A percentile compares a stretch with the other conserved stretches of the same genome.
These are phyloP conservation scores for Rubia peregrina DNA, from an alignment of 305 asterid species.

Conservation along the genomic window DNA sequence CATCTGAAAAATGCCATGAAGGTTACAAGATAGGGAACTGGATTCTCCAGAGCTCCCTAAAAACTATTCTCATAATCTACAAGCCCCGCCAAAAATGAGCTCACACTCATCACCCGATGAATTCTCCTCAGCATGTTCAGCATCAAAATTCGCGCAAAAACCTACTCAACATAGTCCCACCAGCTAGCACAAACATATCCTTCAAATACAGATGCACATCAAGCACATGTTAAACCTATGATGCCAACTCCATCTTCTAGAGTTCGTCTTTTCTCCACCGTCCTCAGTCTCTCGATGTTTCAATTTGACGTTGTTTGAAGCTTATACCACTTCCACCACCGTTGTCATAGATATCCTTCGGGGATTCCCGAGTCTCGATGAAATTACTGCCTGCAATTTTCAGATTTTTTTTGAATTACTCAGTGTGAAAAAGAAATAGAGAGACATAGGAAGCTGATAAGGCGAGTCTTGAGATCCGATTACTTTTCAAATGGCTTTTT, in stretches of 20 bases:
- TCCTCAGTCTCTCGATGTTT: too few species aligned
- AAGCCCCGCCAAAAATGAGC: conserved; percentile 54
- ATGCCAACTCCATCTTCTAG: conserved; percentile 42
- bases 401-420: too few species aligned
- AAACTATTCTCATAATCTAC: conserved; percentile 83
- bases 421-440: too few species aligned
- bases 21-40: conserved; percentile 60
- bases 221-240: conserved; percentile 56
- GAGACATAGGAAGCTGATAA: too few species aligned
- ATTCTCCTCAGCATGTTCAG: conserved; percentile 65
- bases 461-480: too few species aligned
- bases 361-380: too few species aligned
- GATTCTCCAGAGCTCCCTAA: conserved; percentile 89
- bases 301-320: too few species aligned
- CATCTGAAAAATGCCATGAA: conserved; percentile 74
- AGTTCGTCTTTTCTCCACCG: too few species aligned
- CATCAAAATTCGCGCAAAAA: conserved; percentile 66
- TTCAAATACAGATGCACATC: conserved; percentile 70
- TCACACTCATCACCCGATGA: conserved; percentile 56
- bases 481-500: too few species aligned
- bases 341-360: too few species aligned
- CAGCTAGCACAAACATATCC: conserved; percentile 76
- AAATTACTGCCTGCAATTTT: too few species aligned
- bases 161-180: conserved; percentile 61
- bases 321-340: too few species aligned